A percentile compares a stretch with the other conserved stretches of the same genome.
These are phyloP conservation scores for Lepidopterella palustris DNA, from an alignment of 495 filamentous ascomycete species.

Conservation along the genomic window DNA sequence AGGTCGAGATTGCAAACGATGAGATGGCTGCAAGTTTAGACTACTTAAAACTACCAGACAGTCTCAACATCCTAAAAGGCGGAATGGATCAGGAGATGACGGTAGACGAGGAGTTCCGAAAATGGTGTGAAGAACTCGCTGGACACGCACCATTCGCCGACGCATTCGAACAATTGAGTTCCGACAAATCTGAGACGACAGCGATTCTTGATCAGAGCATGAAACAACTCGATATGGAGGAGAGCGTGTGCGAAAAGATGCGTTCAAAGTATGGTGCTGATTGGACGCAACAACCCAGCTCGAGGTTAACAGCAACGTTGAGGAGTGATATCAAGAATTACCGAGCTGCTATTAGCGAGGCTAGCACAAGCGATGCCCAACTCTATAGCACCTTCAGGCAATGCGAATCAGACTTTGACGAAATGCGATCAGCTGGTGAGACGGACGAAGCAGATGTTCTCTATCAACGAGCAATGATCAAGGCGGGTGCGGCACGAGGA, in stretches of 20 bases:
- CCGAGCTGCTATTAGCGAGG: conserved; percentile 80
- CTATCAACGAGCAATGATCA: conserved; percentile 76
- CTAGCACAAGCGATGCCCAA: conserved; percentile 78
- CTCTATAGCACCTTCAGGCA: conserved; percentile 76
- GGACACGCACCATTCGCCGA: conserved; percentile 68
- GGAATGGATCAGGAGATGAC: conserved; percentile 86
- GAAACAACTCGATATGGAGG: conserved; percentile 90
- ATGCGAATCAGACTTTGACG: conserved; percentile 82
- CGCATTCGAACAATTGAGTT: conserved; percentile 70
- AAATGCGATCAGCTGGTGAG: conserved; percentile 88
- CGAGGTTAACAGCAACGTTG: conserved; percentile 77
- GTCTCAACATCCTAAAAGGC: conserved; percentile 85
- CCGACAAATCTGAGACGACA: conserved; percentile 67
- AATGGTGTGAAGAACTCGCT: conserved; percentile 87
- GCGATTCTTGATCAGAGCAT: conserved; percentile 67
- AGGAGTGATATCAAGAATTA: conserved; percentile 82
- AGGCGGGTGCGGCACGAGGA: conserved; percentile 53
- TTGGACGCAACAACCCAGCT: conserved; percentile 96
- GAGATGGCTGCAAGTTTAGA: conserved; percentile 95
- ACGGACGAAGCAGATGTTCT: conserved; percentile 82
- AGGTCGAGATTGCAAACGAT: conserved; percentile 80
- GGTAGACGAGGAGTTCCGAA: conserved; percentile 78
- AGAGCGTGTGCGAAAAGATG: conserved; percentile 99
- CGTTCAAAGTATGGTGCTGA: conserved; percentile 91
- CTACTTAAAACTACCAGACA: conserved; percentile 83